A percentile compares a stretch with the other conserved stretches of the same genome.
Conservation (phyloP, 805 yeast genomes). For the Wickerhamomyces bisporus region DNA sequence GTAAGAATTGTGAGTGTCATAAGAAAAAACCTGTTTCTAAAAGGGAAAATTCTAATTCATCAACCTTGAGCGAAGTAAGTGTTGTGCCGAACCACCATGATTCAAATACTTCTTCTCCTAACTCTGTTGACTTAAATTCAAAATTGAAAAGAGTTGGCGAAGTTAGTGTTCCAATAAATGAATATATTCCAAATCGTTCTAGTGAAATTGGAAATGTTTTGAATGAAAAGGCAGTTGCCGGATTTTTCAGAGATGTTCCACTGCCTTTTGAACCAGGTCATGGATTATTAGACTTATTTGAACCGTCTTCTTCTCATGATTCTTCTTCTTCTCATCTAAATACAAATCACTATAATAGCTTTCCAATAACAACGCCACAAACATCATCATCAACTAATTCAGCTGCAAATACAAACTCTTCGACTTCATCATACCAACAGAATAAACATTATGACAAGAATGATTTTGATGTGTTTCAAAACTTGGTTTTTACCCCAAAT, state of each 20-base stretch:
- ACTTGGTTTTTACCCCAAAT: background rate
- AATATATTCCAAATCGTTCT: slow-evolving; percentile 29
- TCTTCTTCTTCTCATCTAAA: slow-evolving; percentile 1
- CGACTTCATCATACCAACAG: background rate
- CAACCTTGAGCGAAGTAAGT: background rate
- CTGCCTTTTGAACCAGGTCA: slow-evolving; percentile 30
- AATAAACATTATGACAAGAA: background rate
- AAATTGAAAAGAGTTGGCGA: slow-evolving; percentile 29
- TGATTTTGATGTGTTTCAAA: slow-evolving; percentile 4
- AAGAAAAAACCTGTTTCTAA: slow-evolving; percentile 9
- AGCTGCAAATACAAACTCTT: slow-evolving; percentile 3
- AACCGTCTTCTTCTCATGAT: slow-evolving; percentile 1
- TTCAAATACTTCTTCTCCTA: background rate
- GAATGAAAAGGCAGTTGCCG: slow-evolving; percentile 18
- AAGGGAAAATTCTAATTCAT: background rate
- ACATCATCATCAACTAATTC: background rate
- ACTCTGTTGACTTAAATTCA: background rate
- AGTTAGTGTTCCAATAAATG: slow-evolving; percentile 32
- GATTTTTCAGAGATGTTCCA: slow-evolving; percentile 28
- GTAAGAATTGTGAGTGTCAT: slow-evolving; percentile 25
- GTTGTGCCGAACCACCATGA: no score
- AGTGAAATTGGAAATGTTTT: slow-evolving; percentile 27
- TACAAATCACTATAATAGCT: background rate
- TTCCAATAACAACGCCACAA: background rate
- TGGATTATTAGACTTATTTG: slow-evolving; percentile 37